Percentiles rank a stretch among this genome's conserved stretches.
These are phyloP conservation scores for Pseudogymnoascus sp. DNA, from an alignment of 2,329 filamentous ascomycete genomes.

Conservation along the genomic window DNA sequence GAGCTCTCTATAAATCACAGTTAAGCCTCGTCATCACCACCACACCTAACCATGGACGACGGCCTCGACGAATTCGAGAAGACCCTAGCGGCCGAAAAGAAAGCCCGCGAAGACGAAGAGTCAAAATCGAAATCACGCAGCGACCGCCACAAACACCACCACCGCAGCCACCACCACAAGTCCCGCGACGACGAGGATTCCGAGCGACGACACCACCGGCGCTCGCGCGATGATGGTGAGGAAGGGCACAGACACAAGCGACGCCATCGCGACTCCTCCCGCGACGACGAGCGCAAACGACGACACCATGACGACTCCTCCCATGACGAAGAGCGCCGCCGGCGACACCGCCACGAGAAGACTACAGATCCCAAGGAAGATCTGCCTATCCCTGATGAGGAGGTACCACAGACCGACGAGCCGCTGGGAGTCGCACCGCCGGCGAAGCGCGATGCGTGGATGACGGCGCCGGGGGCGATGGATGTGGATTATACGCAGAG, in stretches of 20 bases:
- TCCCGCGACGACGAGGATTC: constrained; percentile 45
- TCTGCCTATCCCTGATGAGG: constrained; percentile 43
- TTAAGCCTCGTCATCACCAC: not conserved
- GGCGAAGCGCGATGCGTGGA: constrained; percentile 78
- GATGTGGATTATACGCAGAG: constrained; percentile 76
- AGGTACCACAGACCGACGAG: constrained; percentile 29
- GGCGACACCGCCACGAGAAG: constrained; percentile 30
- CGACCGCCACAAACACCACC: constrained; percentile 28
- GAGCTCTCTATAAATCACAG: not conserved
- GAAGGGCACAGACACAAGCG: constrained; percentile 35
- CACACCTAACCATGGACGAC: constrained; percentile 23
- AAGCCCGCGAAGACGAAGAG: constrained; percentile 40
- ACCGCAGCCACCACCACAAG: constrained; percentile 25
- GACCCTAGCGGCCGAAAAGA: constrained; percentile 58
- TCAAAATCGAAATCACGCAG: constrained; percentile 37
- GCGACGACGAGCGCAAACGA: constrained; percentile 26
- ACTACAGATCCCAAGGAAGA: constrained; percentile 41
- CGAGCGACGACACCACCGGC: constrained; percentile 38
- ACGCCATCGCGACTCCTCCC: constrained; percentile 27
- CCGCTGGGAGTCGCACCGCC: constrained; percentile 17
- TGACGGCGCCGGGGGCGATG: constrained; percentile 76
- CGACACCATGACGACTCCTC: constrained; percentile 16
- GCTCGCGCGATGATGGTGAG: constrained; percentile 30
- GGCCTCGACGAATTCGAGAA: constrained; percentile 69
- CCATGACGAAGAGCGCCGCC: constrained; percentile 16